Percentiles rank a stretch among this genome's conserved stretches.
phyloP scores from a whole-genome alignment of 176 grass and related monocot species.

The Carex parvula region DNA sequence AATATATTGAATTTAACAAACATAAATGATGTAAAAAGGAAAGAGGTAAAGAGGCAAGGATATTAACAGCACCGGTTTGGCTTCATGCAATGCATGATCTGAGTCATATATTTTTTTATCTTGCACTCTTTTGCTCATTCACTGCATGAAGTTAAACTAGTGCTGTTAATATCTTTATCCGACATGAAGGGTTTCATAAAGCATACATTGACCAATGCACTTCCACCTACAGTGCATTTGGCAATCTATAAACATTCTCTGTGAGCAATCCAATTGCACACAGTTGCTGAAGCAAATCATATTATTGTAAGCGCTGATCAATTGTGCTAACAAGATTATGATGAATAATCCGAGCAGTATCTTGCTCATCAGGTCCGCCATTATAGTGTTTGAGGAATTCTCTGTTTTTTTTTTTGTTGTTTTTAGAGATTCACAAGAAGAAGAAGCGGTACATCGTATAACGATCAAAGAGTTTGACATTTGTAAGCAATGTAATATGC shows the following conservation, averaged over 20 bases:
- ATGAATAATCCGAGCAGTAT: constrained; percentile 1
- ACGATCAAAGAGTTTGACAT: not conserved
- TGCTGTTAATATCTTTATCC: no score
- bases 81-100: no score
- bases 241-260: no score
- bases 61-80: no score
- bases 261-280: no score
- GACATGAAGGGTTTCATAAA: no score
- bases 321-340: not conserved
- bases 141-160: no score
- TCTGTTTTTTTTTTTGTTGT: not conserved
- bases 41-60: not conserved
- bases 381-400: not conserved
- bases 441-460: not conserved
- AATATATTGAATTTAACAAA: no score
- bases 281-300: not conserved
- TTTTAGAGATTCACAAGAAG: not conserved
- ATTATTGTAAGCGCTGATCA: constrained; percentile 3
- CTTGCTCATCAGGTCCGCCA: constrained; percentile 10
- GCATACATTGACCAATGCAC: not conserved
- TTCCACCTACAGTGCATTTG: not conserved
- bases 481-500: not conserved
- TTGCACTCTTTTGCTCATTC: no score
- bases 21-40: not conserved
- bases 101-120: no score